These are phyloP conservation scores for Gossypium anomalum DNA, from an alignment of 345 rosid genomes.

Conservation along the genomic window DNA sequence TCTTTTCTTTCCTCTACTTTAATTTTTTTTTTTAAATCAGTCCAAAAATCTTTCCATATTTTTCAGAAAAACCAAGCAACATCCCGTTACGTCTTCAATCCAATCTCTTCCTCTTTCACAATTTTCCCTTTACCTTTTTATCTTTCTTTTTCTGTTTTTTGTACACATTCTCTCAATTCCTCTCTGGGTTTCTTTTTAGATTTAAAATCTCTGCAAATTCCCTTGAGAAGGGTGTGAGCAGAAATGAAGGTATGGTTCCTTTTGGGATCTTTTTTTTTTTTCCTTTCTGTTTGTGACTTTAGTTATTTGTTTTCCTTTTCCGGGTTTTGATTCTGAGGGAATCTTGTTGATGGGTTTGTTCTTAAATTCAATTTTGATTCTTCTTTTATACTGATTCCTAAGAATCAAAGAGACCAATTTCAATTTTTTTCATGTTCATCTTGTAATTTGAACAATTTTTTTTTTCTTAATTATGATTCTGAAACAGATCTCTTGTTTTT, in stretches of 20 bases:
- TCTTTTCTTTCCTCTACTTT: neutral
- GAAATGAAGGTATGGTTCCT: conserved; percentile 60
- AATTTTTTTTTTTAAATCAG: conserved; percentile 23
- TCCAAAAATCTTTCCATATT: conserved; percentile 14
- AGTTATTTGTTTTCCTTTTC: conserved; percentile 13
- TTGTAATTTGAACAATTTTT: too few species aligned
- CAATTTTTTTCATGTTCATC: neutral
- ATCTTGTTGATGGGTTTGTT: conserved; percentile 16
- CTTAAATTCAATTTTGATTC: conserved; percentile 14
- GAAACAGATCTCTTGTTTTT: conserved; percentile 21
- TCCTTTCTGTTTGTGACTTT: neutral
- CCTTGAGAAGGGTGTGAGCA: conserved; percentile 7
- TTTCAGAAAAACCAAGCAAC: conserved; percentile 23
- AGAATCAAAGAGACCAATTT: neutral
- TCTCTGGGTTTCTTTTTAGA: conserved; percentile 19
- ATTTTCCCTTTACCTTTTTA: conserved; percentile 12
- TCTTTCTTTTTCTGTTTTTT: conserved; percentile 20
- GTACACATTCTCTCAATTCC: conserved; percentile 20
- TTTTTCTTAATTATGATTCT: neutral
- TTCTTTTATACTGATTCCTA: conserved; percentile 15
- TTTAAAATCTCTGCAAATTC: conserved; percentile 27
- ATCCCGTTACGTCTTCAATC: conserved; percentile 27
- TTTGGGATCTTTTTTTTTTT: conserved; percentile 15
- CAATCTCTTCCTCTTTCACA: neutral
- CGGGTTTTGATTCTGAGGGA: conserved; percentile 26